Conservation (phyloP, 352 stramenopile genomes). For the Phytophthora citrophthora region DNA sequence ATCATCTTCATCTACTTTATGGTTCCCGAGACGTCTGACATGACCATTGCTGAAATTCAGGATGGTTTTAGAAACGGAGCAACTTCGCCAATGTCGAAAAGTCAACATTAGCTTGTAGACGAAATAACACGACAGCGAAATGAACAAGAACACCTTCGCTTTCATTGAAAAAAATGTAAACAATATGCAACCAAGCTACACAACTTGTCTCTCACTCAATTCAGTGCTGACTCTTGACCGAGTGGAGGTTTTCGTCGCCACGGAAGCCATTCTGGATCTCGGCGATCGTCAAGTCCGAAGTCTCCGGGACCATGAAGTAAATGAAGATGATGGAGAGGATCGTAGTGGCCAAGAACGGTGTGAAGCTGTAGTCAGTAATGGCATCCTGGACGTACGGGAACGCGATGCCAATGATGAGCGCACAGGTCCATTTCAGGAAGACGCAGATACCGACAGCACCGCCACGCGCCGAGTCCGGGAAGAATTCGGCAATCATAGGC, state of each 20-base stretch:
- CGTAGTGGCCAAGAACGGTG: constrained; percentile 53
- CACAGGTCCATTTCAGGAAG: constrained; percentile 53
- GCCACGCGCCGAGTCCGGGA: constrained; percentile 56
- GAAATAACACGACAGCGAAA: background rate
- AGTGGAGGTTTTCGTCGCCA: constrained; percentile 19
- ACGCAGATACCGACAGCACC: constrained; percentile 44
- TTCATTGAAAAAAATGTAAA: background rate
- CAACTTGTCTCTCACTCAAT: background rate
- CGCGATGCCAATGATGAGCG: constrained; percentile 52
- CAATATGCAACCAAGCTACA: constrained; percentile 2
- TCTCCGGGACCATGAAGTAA: constrained; percentile 58
- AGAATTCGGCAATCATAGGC: constrained; percentile 52
- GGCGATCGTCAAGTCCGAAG: constrained; percentile 56
- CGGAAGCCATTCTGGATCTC: constrained; percentile 59
- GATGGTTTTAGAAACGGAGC: constrained; percentile 31
- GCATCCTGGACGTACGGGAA: constrained; percentile 61
- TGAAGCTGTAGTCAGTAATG: constrained; percentile 48
- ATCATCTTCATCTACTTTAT: constrained; percentile 50
- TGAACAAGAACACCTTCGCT: background rate
- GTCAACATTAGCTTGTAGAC: background rate
- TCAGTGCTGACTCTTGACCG: constrained; percentile 28
- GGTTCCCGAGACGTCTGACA: constrained; percentile 70
- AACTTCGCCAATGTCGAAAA: background rate
- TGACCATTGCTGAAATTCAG: constrained; percentile 72
- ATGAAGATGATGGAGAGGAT: constrained; percentile 42